A percentile compares a stretch with the other conserved stretches of the same genome.
These are phyloP conservation scores for Verticillium zaregamsianum DNA, from an alignment of 2,329 filamentous ascomycete genomes.

Conservation along the genomic window DNA sequence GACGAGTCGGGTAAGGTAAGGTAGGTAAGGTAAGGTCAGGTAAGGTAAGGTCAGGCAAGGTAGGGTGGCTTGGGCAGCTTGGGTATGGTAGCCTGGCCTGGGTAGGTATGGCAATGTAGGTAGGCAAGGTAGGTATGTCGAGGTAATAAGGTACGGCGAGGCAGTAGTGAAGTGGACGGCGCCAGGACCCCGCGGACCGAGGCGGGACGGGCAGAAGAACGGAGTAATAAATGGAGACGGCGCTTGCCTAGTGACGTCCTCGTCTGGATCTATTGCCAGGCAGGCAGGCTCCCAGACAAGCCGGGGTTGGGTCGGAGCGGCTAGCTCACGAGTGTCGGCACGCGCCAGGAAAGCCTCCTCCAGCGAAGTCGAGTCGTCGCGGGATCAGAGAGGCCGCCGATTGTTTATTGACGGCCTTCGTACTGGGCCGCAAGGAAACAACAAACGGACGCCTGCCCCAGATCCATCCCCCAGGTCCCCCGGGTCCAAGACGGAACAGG, in stretches of 20 bases:
- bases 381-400: background rate
- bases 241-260: constrained; percentile 1
- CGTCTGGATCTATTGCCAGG: background rate
- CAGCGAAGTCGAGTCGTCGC: background rate
- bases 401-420: background rate
- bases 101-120: too few species aligned
- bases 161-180: background rate
- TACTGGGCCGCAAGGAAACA: background rate
- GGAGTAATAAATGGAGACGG: constrained; percentile 1
- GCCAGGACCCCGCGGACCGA: constrained; percentile 1
- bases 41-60: background rate
- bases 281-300: background rate
- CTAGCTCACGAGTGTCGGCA: background rate
- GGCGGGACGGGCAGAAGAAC: background rate
- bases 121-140: too few species aligned
- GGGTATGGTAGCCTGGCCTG: too few species aligned
- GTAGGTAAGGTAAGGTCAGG: background rate
- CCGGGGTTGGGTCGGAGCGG: background rate
- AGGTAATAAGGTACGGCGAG: background rate
- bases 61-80: too few species aligned
- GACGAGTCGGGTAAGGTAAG: background rate
- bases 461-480: background rate
- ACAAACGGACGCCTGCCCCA: background rate
- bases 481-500: background rate
- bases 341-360: background rate